Evolutionary conservation across 805 yeast genomes (phyloP).

Genomic region (Zygoascus biomembranicola): DNA sequence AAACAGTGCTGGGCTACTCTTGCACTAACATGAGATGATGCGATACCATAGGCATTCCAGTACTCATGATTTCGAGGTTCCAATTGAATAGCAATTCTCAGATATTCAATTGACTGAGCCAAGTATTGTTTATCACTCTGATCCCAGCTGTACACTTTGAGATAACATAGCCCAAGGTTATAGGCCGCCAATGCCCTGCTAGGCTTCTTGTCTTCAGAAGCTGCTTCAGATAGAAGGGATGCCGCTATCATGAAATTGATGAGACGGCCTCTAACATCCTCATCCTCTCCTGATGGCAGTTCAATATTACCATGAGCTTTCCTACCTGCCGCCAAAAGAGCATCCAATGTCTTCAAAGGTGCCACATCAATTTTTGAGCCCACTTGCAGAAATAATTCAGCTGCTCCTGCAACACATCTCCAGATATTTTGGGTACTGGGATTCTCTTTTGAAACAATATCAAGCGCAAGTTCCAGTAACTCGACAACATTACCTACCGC

Average conservation of each 20-base stretch:
- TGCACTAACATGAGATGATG: conserved; percentile 55
- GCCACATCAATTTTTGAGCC: conserved; percentile 44
- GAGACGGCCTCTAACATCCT: conserved; percentile 12
- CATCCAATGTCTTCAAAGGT: conserved; percentile 35
- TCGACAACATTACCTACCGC: conserved; percentile 42
- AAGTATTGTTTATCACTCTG: conserved; percentile 28
- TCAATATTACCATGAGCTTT: conserved; percentile 12
- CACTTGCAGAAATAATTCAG: conserved; percentile 45
- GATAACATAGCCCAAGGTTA: conserved; percentile 64
- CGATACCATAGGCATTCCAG: conserved; percentile 82
- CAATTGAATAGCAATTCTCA: conserved; percentile 60
- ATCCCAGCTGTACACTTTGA: conserved; percentile 36
- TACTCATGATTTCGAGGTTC: conserved; percentile 63
- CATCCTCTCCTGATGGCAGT: conserved; percentile 7
- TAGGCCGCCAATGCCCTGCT: conserved; percentile 38
- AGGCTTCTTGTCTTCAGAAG: conserved; percentile 17
- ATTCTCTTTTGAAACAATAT: conserved; percentile 31
- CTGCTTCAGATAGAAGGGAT: conserved; percentile 4
- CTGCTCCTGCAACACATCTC: conserved; percentile 54
- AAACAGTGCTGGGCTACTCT: conserved; percentile 87
- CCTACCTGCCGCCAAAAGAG: conserved; percentile 21
- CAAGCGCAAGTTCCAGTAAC: conserved; percentile 38
- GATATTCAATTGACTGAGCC: conserved; percentile 44
- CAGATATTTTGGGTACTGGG: conserved; percentile 47
- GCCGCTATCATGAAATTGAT: conserved; percentile 1